phyloP scores from a whole-genome alignment of 768 basidiomycete genomes.

The Boletus eberwhitei region DNA sequence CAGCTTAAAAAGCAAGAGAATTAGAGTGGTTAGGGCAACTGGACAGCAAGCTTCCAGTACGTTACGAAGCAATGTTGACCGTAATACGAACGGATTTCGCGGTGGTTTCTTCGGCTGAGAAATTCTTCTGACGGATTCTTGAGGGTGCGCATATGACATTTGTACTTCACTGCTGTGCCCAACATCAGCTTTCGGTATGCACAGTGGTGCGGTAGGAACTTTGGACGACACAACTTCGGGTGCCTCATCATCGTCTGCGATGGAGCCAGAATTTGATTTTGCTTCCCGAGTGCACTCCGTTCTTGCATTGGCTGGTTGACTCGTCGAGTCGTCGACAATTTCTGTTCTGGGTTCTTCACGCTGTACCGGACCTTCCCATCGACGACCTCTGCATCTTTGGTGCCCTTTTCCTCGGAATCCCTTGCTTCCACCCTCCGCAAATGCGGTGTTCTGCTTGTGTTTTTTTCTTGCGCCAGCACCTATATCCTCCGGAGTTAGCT shows the following conservation, averaged over 20 bases:
- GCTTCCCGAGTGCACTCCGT: conserved; percentile 1
- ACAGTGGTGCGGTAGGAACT: conserved; percentile 9
- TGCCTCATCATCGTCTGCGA: conserved; percentile 38
- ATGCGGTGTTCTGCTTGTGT: conserved; percentile 27
- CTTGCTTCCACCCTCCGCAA: conserved; percentile 1
- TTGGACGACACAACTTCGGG: conserved; percentile 66
- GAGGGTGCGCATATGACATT: conserved; percentile 1
- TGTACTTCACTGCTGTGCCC: conserved; percentile 3
- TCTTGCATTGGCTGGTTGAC: background rate
- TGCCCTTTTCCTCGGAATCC: conserved; percentile 5
- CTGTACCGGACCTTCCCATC: conserved; percentile 10
- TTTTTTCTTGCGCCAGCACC: conserved; percentile 43
- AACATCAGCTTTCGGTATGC: conserved; percentile 6
- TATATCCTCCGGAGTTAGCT: conserved; percentile 52
- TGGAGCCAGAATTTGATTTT: conserved; percentile 21
- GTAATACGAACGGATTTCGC: conserved; percentile 62
- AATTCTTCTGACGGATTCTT: conserved; percentile 21
- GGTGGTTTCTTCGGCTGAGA: conserved; percentile 48
- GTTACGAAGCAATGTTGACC: conserved; percentile 73
- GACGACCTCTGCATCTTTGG: conserved; percentile 34
- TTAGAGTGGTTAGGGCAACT: conserved; percentile 2
- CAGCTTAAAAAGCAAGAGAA: conserved; percentile 43
- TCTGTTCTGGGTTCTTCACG: background rate
- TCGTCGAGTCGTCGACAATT: background rate
- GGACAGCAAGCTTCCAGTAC: conserved; percentile 40